Evolutionary conservation across 2,329 filamentous ascomycete genomes (phyloP).

Genomic region (Bimuria novae-zelandiae): DNA sequence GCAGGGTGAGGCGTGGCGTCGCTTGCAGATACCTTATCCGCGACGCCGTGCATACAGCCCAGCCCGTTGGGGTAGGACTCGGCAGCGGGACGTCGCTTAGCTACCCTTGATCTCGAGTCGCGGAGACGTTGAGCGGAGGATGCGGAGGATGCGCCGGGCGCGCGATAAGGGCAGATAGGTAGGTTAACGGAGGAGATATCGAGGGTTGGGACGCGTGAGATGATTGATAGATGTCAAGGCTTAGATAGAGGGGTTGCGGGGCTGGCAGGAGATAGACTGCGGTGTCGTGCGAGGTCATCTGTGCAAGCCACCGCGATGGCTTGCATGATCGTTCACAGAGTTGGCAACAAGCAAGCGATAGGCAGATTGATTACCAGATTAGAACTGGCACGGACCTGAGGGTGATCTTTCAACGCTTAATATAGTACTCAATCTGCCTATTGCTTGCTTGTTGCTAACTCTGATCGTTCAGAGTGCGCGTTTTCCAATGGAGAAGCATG

Average conservation of each 20-base stretch:
- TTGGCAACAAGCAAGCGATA: neutral
- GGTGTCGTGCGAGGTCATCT: neutral
- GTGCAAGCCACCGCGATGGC: conserved; percentile 1
- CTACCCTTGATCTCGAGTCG: too few species aligned
- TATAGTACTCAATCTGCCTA: too few species aligned
- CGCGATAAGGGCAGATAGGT: too few species aligned
- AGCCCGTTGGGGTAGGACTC: too few species aligned
- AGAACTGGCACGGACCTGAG: too few species aligned
- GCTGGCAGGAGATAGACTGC: neutral
- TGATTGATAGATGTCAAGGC: neutral
- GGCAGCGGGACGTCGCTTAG: too few species aligned
- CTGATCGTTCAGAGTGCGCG: too few species aligned
- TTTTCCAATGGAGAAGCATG: too few species aligned
- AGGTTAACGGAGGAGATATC: neutral
- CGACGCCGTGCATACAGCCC: neutral
- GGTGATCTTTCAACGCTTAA: too few species aligned
- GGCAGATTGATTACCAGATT: too few species aligned
- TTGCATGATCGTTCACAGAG: conserved; percentile 1
- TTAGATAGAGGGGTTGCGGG: neutral
- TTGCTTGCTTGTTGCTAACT: too few species aligned
- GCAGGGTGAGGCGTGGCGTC: too few species aligned
- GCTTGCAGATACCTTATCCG: neutral
- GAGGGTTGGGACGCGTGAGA: neutral
- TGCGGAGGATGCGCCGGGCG: neutral
- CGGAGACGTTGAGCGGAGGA: neutral